Evolutionary conservation across 2,329 filamentous ascomycete genomes (phyloP), one percentile per base, ranked within the genome.

Genomic region (Pseudocercospora cruenta): DNA sequence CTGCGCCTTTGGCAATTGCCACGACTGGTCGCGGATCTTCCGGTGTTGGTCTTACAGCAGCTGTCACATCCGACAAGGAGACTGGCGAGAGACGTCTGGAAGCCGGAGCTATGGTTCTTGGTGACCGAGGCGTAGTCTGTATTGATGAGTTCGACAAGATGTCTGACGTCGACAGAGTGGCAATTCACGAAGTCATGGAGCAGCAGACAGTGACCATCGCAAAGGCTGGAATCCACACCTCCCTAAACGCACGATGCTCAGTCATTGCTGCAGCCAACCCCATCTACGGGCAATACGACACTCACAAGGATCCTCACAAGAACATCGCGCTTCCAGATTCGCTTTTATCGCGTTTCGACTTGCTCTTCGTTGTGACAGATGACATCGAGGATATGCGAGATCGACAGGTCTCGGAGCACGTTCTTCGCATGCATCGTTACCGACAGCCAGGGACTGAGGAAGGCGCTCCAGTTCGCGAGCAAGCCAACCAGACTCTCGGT

Each of bases 71-170:
- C 0, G 95, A 99, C 79, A 98, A 98, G 78, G 95, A 99, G 79
- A 99, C 95, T 0, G 95, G 95, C 65, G 95, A 99, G 78, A 88
- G 95, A 71, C 88, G 95, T 71, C 86, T 99, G 0, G 95, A 99
- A 81, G 95, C 95, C 16, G 95, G 95, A 86, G 95, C 95, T 70
- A 99, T 99, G 95, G 95, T 99, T 67, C 92, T 99, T 76, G 95
- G 90, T 69, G 95, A 99, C 78, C 91, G 95, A 69, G 95, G 95
- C 72, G 94, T 99, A 10, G 95, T 99, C 36, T 99, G 95, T 82
- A 99, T 99, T 71, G 95, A 99, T 78, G 95, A 99, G 76, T 99
- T 99, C 73, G 95, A 99, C 83, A 99, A 99, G 80, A 99, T 99
- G 95, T 97, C 93, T 64, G 95, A 99, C 77, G 90, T 98, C 65